A percentile compares a stretch with the other conserved stretches of the same genome.
Evolutionary conservation across 148 eudicot genomes (phyloP).

Genomic region (Bassia scoparia): DNA sequence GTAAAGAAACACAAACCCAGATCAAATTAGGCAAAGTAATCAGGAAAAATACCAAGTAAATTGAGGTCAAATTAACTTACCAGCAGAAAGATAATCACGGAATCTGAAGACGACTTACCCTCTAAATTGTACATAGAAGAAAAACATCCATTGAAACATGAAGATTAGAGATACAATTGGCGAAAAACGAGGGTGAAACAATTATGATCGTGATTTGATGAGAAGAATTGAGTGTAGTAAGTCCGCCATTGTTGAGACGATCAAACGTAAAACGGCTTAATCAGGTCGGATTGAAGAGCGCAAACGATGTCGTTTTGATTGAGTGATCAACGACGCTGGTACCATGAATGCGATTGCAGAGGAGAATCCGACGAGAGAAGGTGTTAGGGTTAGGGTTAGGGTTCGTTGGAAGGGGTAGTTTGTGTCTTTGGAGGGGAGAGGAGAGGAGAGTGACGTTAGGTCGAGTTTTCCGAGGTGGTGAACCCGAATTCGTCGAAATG

Average conservation of each 20-base stretch:
- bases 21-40: constrained; percentile 17
- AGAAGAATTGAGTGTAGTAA: constrained; percentile 27
- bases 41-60: no score
- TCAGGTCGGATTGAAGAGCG: constrained; percentile 41
- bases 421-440: constrained; percentile 21
- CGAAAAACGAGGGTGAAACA: constrained; percentile 63
- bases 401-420: not conserved
- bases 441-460: constrained; percentile 50
- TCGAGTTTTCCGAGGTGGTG: constrained; percentile 64
- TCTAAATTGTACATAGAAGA: constrained; percentile 67
- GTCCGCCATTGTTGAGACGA: constrained; percentile 18
- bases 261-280: constrained; percentile 40
- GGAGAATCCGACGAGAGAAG: constrained; percentile 60
- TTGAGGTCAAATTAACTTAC: constrained; percentile 37
- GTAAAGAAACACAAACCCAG: constrained; percentile 41
- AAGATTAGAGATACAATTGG: constrained; percentile 48
- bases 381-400: constrained; percentile 23
- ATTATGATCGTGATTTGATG: constrained; percentile 38
- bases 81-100: constrained; percentile 66
- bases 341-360: constrained; percentile 53
- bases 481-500: constrained; percentile 82
- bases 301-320: constrained; percentile 46
- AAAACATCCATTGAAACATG: constrained; percentile 48
- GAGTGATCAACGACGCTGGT: constrained; percentile 55
- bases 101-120: constrained; percentile 22